A percentile compares a stretch with the other conserved stretches of the same genome.
Evolutionary conservation across 2,329 filamentous ascomycete genomes (phyloP).

Genomic region (Trichophyton mentagrophytes): DNA sequence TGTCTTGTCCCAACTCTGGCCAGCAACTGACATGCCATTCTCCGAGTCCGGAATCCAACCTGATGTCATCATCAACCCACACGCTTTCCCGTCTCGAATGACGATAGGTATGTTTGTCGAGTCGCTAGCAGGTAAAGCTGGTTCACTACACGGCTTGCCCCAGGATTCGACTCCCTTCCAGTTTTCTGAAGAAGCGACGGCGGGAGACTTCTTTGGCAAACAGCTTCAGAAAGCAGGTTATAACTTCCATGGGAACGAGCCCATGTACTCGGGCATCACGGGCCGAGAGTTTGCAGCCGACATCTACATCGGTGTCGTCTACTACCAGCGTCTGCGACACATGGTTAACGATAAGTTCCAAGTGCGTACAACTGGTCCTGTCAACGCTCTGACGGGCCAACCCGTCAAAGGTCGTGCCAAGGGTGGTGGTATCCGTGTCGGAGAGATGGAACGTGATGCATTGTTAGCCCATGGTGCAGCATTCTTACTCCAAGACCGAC

Average conservation of each 20-base stretch:
- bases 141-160: slow-evolving; percentile 84
- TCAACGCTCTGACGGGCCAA: slow-evolving; percentile 81
- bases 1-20: slow-evolving; percentile 94
- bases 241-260: slow-evolving; percentile 97
- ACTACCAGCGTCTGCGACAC: slow-evolving; percentile 95
- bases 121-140: slow-evolving; percentile 88
- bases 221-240: slow-evolving; percentile 91
- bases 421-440: slow-evolving; percentile 95
- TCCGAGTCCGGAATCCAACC: slow-evolving; percentile 93
- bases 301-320: slow-evolving; percentile 93
- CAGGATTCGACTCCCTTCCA: slow-evolving; percentile 93
- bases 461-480: slow-evolving; percentile 89
- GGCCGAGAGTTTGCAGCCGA: slow-evolving; percentile 87
- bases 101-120: slow-evolving; percentile 99
- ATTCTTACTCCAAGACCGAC: slow-evolving; percentile 83
- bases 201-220: slow-evolving; percentile 88
- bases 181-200: slow-evolving; percentile 84
- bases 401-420: slow-evolving; percentile 94
- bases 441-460: slow-evolving; percentile 97
- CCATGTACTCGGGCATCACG: slow-evolving; percentile 95
- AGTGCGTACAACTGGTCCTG: slow-evolving; percentile 86
- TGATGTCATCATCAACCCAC: slow-evolving; percentile 97
- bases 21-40: slow-evolving; percentile 86
- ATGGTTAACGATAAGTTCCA: slow-evolving; percentile 99
- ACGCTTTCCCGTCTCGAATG: slow-evolving; percentile 98